Base-by-base conservation (phyloP, 2,329 filamentous ascomycete genomes). In the Pyrenophora seminiperda region DNA sequence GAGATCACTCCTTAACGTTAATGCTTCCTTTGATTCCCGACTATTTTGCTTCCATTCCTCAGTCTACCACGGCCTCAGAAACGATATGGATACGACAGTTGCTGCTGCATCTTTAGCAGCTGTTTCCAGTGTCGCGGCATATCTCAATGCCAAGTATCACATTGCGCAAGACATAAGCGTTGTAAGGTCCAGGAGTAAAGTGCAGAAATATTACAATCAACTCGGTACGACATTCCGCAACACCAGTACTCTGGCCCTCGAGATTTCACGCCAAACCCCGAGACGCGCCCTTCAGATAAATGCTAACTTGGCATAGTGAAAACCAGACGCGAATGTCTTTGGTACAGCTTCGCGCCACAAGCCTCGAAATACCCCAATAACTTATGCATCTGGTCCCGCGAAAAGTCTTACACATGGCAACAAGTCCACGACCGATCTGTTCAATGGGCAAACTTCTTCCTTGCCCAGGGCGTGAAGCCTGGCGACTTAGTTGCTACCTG, bases 71-170 rank as follows among this genome's bases (percentile, higher is more conserved):
- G 33, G 9, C 11, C 18, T 13, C 13, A 18, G 41, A 9, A 30
- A 30, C 38, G 29, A 34, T 13, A 69, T 66, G 62, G 54, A 54
- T 14, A 48, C 50, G 6, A 51, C 63, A n/a, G 53, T 59, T 18
- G 59, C 56, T 50, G 65, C 61, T 30, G 63, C 66, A 20, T 64
- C 66, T 19, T 22, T 70, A 29, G 66, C 67, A n/a, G 67, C 63
- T 11, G 51, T 66, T 10, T 53, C 63, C 7, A 71, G 74, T n/a
- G 66, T 76, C 5, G 79, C 80, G 33, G 78, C 79, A 6, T 89
- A 89, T 54, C 69, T 88, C 24, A 82, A 91, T 66, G 88, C 82
- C 33, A 90, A 87, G 72, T 85, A 82, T 58, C 83, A 88, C 61
- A 65, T 91, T 36, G 66, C 72, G 24, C 82, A 88, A 58, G 88